Percentiles rank a stretch among this genome's conserved stretches.
Conservation (phyloP, 2,329 filamentous ascomycete genomes). For the Exophiala aquamarina region DNA sequence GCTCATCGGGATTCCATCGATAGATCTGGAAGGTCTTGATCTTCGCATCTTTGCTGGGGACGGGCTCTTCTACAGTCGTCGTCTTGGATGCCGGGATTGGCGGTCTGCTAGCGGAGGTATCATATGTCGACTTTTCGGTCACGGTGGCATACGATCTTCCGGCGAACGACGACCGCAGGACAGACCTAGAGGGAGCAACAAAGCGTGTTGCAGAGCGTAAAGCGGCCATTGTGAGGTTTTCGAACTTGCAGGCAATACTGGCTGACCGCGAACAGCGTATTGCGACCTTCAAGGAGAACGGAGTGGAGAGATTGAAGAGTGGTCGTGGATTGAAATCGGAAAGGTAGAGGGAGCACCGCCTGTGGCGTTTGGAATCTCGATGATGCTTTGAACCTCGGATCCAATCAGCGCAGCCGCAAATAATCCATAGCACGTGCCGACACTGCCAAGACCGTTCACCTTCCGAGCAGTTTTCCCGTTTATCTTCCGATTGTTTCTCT, state of each 20-base stretch:
- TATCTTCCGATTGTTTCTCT: conserved; percentile 7
- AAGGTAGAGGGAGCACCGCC: conserved; percentile 1
- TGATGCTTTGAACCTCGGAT: conserved; percentile 9
- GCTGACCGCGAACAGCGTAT: conserved; percentile 1
- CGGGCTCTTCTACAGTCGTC: conserved; percentile 62
- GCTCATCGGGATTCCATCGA: conserved; percentile 95
- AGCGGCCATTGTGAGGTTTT: conserved; percentile 44
- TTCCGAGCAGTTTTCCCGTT: conserved; percentile 13
- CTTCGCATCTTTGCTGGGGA: conserved; percentile 55
- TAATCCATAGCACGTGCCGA: conserved; percentile 10
- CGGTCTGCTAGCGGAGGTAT: conserved; percentile 32
- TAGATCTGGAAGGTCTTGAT: conserved; percentile 98
- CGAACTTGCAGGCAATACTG: conserved; percentile 7
- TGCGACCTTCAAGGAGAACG: neutral
- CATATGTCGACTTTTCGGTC: conserved; percentile 35
- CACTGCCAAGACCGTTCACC: conserved; percentile 10
- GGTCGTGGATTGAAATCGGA: conserved; percentile 2
- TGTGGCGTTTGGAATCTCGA: conserved; percentile 2
- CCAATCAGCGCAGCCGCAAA: conserved; percentile 22
- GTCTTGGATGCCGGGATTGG: conserved; percentile 53
- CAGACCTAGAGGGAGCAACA: conserved; percentile 33
- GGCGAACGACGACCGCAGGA: conserved; percentile 38
- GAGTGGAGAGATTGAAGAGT: conserved; percentile 2
- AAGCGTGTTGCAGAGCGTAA: conserved; percentile 49
- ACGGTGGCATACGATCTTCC: conserved; percentile 50